Percentiles rank a stretch among this genome's conserved stretches.
phyloP scores from a whole-genome alignment of 2,329 filamentous ascomycete genomes.

The Sclerotinia subarctica region DNA sequence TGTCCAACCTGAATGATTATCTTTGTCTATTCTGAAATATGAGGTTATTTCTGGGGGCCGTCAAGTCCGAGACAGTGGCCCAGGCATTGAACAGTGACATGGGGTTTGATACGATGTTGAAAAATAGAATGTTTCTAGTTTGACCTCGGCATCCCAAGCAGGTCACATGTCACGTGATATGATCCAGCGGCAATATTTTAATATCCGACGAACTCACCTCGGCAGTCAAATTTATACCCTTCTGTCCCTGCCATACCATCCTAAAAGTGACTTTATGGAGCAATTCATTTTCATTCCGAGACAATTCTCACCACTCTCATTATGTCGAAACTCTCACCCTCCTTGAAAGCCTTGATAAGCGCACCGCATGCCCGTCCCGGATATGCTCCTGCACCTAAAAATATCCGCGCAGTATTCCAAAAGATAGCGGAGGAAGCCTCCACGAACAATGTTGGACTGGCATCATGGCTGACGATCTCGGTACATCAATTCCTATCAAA shows the following conservation, averaged over 20 bases:
- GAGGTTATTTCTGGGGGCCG: too few relatives aligned
- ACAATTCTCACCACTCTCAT: neutral
- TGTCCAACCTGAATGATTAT: neutral
- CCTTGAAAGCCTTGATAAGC: constrained; percentile 72
- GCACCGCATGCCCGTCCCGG: constrained; percentile 64
- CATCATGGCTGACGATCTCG: constrained; percentile 65
- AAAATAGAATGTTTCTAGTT: too few relatives aligned
- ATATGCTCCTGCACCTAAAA: constrained; percentile 59
- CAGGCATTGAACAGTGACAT: too few relatives aligned
- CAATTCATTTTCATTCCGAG: neutral
- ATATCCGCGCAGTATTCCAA: constrained; percentile 62
- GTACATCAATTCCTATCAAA: constrained; percentile 41
- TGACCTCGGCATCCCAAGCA: neutral
- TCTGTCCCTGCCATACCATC: neutral
- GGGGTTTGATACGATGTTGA: too few relatives aligned
- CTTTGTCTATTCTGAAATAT: too few relatives aligned
- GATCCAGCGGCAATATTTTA: neutral
- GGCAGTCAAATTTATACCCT: neutral
- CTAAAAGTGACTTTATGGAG: constrained; percentile 4
- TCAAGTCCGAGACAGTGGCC: too few relatives aligned
- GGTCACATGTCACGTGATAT: neutral
- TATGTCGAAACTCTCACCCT: constrained; percentile 71
- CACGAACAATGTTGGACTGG: constrained; percentile 57
- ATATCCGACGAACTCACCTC: neutral
- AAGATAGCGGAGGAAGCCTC: constrained; percentile 61